These are phyloP conservation scores for Coleophoma eucalyptorum DNA, from an alignment of 2,329 filamentous ascomycete species.

Conservation along the genomic window DNA sequence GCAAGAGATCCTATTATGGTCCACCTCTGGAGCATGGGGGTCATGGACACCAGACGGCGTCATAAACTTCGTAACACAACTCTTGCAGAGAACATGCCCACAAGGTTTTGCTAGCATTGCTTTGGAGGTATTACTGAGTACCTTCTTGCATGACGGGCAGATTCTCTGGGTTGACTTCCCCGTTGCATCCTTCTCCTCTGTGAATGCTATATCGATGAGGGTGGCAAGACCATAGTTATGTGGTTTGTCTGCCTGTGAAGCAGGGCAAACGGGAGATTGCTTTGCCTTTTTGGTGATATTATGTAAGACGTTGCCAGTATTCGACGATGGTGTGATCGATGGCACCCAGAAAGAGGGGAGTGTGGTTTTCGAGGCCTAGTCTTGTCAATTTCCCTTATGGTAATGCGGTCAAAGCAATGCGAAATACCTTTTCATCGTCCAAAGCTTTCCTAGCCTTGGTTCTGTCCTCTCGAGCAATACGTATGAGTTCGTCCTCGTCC, in stretches of 20 bases:
- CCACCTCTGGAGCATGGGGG: slow-evolving; percentile 51
- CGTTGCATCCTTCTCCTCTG: slow-evolving; percentile 58
- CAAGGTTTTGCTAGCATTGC: slow-evolving; percentile 83
- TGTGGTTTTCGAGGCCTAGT: slow-evolving; percentile 53
- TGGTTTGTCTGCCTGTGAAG: slow-evolving; percentile 58
- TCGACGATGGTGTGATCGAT: slow-evolving; percentile 69
- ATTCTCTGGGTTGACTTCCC: slow-evolving; percentile 46
- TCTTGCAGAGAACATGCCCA: slow-evolving; percentile 86
- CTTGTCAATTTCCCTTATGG: slow-evolving; percentile 6
- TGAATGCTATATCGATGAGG: slow-evolving; percentile 74
- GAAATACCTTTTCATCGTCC: slow-evolving; percentile 64
- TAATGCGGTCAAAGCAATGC: not conserved
- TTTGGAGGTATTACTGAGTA: slow-evolving; percentile 75
- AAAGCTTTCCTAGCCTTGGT: slow-evolving; percentile 66
- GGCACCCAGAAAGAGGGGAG: slow-evolving; percentile 93
- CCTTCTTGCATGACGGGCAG: slow-evolving; percentile 85
- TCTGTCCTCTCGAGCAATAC: slow-evolving; percentile 67
- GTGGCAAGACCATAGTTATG: slow-evolving; percentile 77
- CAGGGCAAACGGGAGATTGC: slow-evolving; percentile 70
- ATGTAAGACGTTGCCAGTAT: slow-evolving; percentile 53
- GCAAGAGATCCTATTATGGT: slow-evolving; percentile 58
- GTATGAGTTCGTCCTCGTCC: slow-evolving; percentile 70
- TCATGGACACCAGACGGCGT: slow-evolving; percentile 50
- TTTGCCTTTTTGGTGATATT: slow-evolving; percentile 60
- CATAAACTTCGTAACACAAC: slow-evolving; percentile 82